A percentile compares a stretch with the other conserved stretches of the same genome.
Evolutionary conservation across 225 moss, liverwort and hornwort species (phyloP).

Genomic region (Asterella californica): DNA sequence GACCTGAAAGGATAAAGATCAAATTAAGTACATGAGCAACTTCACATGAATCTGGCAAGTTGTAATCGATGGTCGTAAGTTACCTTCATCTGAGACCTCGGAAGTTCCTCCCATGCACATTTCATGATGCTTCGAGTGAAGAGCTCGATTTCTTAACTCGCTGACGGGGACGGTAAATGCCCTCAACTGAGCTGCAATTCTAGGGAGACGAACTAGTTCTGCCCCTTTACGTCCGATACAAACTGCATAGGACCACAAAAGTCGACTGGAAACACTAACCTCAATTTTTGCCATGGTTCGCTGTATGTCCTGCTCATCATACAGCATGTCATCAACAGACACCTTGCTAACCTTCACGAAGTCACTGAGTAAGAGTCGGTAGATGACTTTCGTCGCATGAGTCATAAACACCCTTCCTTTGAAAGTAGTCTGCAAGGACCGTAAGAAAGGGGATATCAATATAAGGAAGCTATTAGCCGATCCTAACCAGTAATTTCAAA

Average conservation of each 20-base stretch:
- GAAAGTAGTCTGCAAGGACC: constrained; percentile 71
- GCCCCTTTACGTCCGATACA: background rate
- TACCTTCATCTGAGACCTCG: background rate
- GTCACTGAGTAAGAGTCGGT: constrained; percentile 84
- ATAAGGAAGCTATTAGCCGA: background rate
- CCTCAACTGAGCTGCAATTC: background rate
- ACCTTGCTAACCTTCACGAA: constrained; percentile 93
- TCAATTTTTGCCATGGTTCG: constrained; percentile 94
- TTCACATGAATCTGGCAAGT: background rate
- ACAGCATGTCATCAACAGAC: constrained; percentile 88
- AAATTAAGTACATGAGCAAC: background rate
- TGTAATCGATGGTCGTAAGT: background rate
- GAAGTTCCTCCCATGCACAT: background rate
- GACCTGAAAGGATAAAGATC: constrained; percentile 45
- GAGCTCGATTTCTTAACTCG: background rate
- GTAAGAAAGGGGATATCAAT: background rate
- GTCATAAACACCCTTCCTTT: constrained; percentile 98
- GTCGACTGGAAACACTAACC: constrained; percentile 31
- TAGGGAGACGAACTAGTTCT: background rate
- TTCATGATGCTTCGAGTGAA: background rate
- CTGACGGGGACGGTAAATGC: background rate
- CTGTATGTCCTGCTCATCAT: constrained; percentile 91
- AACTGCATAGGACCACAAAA: background rate
- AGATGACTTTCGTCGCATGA: constrained; percentile 96
- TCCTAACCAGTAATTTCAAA: background rate